Conservation (phyloP, 805 yeast genomes). For the Wilhelminamyces savonicus region DNA sequence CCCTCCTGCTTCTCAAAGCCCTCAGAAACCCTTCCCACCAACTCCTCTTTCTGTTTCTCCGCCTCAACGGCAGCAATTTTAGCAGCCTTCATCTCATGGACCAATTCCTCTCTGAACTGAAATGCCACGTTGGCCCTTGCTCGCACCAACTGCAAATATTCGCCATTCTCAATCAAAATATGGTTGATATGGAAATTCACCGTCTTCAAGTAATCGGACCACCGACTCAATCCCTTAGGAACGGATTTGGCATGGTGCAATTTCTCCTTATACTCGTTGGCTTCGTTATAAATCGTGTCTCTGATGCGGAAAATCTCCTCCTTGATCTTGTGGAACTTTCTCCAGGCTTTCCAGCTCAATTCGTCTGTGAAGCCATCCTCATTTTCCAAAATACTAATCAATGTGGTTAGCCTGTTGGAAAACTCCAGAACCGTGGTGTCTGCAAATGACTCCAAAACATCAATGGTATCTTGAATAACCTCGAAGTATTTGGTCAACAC, state of each 20-base stretch:
- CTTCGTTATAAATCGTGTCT: constrained; percentile 39
- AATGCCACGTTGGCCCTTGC: constrained; percentile 40
- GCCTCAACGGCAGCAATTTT: background rate
- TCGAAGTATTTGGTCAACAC: constrained; percentile 24
- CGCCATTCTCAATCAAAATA: constrained; percentile 54
- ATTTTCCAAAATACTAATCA: constrained; percentile 41
- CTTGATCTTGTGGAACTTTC: constrained; percentile 51
- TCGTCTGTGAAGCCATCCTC: constrained; percentile 10
- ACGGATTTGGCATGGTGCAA: constrained; percentile 9
- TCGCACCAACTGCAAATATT: constrained; percentile 21
- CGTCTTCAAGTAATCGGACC: constrained; percentile 21
- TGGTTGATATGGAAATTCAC: constrained; percentile 13
- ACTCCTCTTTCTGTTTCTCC: background rate
- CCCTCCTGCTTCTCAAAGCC: background rate
- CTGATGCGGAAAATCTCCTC: constrained; percentile 48
- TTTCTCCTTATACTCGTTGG: constrained; percentile 14
- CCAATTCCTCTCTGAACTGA: constrained; percentile 28
- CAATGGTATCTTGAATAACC: constrained; percentile 42
- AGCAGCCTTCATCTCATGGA: constrained; percentile 2
- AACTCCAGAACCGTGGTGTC: constrained; percentile 62
- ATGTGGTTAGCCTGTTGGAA: constrained; percentile 48
- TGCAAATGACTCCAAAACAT: constrained; percentile 67
- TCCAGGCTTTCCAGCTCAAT: constrained; percentile 33
- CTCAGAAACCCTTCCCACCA: constrained; percentile 1
- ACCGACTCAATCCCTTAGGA: constrained; percentile 31